Conservation (phyloP, 2,329 filamentous ascomycete species). For the Epichloe typhina region DNA sequence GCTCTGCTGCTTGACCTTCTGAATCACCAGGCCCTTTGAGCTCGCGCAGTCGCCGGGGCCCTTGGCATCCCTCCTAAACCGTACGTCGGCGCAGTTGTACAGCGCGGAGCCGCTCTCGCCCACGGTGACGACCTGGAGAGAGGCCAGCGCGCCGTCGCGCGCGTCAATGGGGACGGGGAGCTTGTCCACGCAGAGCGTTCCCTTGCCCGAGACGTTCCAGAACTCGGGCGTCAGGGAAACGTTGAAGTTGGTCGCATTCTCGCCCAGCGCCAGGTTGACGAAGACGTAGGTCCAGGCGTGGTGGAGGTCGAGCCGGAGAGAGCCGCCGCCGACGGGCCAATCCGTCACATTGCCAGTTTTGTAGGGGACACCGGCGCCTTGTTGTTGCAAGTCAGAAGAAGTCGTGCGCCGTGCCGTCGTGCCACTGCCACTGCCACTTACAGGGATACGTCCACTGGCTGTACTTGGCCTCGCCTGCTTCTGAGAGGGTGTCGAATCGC, state of each 20-base stretch:
- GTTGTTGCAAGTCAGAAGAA: slow-evolving; percentile 9
- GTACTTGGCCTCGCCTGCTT: slow-evolving; percentile 24
- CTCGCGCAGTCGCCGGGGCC: slow-evolving; percentile 23
- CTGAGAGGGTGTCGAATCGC: slow-evolving; percentile 33
- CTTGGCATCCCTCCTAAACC: slow-evolving; percentile 41
- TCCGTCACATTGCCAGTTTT: slow-evolving; percentile 33
- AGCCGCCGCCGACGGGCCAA: slow-evolving; percentile 38
- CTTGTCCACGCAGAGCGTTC: slow-evolving; percentile 52
- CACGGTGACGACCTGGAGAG: slow-evolving; percentile 56
- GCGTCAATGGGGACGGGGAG: slow-evolving; percentile 42
- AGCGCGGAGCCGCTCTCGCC: slow-evolving; percentile 45
- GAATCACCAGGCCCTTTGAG: slow-evolving; percentile 30
- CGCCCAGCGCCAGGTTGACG: slow-evolving; percentile 38
- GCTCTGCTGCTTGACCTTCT: slow-evolving; percentile 18
- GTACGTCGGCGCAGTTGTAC: slow-evolving; percentile 67
- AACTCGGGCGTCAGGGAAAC: slow-evolving; percentile 49
- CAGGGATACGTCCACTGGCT: slow-evolving; percentile 40
- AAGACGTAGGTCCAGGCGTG: slow-evolving; percentile 40
- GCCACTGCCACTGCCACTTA: slow-evolving; percentile 15
- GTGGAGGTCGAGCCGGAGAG: slow-evolving; percentile 34
- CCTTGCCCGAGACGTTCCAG: slow-evolving; percentile 45
- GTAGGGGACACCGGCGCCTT: slow-evolving; percentile 33
- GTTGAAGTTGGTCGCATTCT: slow-evolving; percentile 50
- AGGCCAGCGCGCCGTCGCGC: slow-evolving; percentile 47
- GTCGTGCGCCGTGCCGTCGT: background rate